Evolutionary conservation across 345 rosid species (phyloP).

Genomic region (Boechera stricta): DNA sequence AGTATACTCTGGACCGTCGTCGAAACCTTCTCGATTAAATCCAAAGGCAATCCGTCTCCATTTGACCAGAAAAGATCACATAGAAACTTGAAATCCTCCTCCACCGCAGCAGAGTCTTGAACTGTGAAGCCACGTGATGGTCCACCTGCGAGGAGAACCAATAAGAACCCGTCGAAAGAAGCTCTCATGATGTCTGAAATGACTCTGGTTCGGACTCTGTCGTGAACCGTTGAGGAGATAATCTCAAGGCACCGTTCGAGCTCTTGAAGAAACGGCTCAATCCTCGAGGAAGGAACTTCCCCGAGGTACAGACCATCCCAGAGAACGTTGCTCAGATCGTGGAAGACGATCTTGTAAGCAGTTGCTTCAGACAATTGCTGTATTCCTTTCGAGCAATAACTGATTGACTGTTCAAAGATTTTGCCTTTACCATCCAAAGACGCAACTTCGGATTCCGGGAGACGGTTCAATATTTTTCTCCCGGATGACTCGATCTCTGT

Average conservation of each 20-base stretch:
- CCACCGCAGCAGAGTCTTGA: slow-evolving; percentile 68
- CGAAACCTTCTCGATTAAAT: slow-evolving; percentile 77
- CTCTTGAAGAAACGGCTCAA: slow-evolving; percentile 81
- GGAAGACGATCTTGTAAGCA: slow-evolving; percentile 82
- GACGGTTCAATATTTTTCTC: slow-evolving; percentile 61
- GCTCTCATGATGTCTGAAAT: slow-evolving; percentile 92
- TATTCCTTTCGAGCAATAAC: slow-evolving; percentile 77
- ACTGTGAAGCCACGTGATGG: slow-evolving; percentile 74
- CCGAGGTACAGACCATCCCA: slow-evolving; percentile 85
- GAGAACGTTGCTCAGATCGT: slow-evolving; percentile 74
- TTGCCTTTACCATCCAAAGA: slow-evolving; percentile 55
- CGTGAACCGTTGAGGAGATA: slow-evolving; percentile 75
- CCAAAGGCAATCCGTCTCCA: slow-evolving; percentile 89
- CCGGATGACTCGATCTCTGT: slow-evolving; percentile 64
- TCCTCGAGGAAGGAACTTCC: slow-evolving; percentile 78
- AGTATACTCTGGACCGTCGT: slow-evolving; percentile 65
- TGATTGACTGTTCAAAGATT: slow-evolving; percentile 71
- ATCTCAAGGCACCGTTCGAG: slow-evolving; percentile 76
- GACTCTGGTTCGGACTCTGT: slow-evolving; percentile 80
- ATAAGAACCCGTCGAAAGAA: slow-evolving; percentile 85
- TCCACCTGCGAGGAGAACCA: slow-evolving; percentile 94
- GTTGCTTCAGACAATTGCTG: slow-evolving; percentile 76
- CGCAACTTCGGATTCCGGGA: slow-evolving; percentile 68
- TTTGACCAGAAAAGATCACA: slow-evolving; percentile 91
- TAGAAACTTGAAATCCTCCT: slow-evolving; percentile 82